These are phyloP conservation scores for Vanilla planifolia DNA, from an alignment of 106 monocot species.

Conservation along the genomic window DNA sequence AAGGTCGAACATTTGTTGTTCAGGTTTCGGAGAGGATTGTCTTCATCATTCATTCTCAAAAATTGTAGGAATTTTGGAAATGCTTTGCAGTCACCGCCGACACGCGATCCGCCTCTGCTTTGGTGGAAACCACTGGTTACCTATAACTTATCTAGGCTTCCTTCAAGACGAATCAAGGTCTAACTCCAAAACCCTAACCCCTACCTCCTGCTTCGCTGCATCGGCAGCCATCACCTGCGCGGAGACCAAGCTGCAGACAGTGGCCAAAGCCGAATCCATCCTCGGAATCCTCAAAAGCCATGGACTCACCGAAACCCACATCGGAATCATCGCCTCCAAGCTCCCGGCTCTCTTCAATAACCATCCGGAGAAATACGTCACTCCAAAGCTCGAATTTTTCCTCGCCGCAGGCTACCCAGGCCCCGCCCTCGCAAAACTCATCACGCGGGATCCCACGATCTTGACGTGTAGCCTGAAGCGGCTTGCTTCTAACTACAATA, in stretches of 20 bases:
- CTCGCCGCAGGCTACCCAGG: slow-evolving; percentile 16
- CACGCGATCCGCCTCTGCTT: too few species aligned
- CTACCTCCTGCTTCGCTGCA: slow-evolving; percentile 8
- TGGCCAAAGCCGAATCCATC: slow-evolving; percentile 7
- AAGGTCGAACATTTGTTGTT: too few species aligned
- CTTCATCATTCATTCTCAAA: too few species aligned
- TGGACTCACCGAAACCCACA: slow-evolving; percentile 20
- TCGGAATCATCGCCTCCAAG: slow-evolving; percentile 17
- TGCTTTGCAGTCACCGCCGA: too few species aligned
- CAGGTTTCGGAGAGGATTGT: too few species aligned
- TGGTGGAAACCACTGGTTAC: too few species aligned
- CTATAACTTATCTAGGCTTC: too few species aligned
- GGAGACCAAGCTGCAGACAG: slow-evolving; percentile 3
- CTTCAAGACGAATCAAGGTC: too few species aligned
- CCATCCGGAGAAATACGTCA: slow-evolving; percentile 5
- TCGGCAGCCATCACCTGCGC: not conserved
- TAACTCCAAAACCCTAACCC: not conserved
- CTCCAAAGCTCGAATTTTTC: slow-evolving; percentile 42
- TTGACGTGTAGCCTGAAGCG: slow-evolving; percentile 8
- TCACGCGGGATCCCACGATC: slow-evolving; percentile 13
- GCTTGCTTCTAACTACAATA: slow-evolving; percentile 2
- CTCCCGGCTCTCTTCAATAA: slow-evolving; percentile 8
- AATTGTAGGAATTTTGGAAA: too few species aligned
- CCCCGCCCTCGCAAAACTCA: slow-evolving; percentile 9
- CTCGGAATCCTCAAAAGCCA: slow-evolving; percentile 14